Evolutionary conservation across 129 eudicot species (phyloP), one percentile per base, ranked within the genome.

Genomic region (Scalesia atractyloides): DNA sequence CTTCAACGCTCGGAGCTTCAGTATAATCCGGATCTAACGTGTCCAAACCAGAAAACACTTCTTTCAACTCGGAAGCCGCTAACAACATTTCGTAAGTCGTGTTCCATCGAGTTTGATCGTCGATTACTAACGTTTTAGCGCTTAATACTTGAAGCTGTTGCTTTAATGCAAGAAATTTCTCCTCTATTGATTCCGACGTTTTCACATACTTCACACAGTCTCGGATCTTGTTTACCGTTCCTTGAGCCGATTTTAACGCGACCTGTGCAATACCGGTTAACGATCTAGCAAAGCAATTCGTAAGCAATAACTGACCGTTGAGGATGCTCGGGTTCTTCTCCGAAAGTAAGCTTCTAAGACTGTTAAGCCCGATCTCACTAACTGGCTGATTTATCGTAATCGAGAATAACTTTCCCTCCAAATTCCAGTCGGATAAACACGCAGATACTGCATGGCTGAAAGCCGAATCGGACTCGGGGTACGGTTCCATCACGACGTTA

Each of bases 141-240:
- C 88, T 90, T 9, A 91, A 86, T n/a, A 94, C 97, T 64, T 94
- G 96, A 77, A 94, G 99, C 41, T 86, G 89, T 64, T 86, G 93
- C 77, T 94, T 94, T 9, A 94, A 83, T 51, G 80, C 89, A 7
- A 86, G 13, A 73, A 94, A 94, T 56, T 87, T 86, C 70, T 94
- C 96, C 80, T 94, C 97, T 11, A 81, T 76, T 1, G 89, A 83
- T 69, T 94, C 98, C 14, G 96, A 88, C 4, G 97, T 86, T 80
- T 84, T 90, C 44, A 94, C 99, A 76, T 90, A 90, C 94, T 94
- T 94, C 39, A 90, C 96, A 61, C 89, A 84, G 70, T 86, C 86
- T 81, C 99, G 84, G 37, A 94, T 86, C 65, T 90, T 94, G 61
- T 75, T 84, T 9, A 94, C 90, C 0, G 85, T 80, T 16, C 79